Base-by-base conservation (phyloP, 345 rosid genomes). In the Adansonia digitata region DNA sequence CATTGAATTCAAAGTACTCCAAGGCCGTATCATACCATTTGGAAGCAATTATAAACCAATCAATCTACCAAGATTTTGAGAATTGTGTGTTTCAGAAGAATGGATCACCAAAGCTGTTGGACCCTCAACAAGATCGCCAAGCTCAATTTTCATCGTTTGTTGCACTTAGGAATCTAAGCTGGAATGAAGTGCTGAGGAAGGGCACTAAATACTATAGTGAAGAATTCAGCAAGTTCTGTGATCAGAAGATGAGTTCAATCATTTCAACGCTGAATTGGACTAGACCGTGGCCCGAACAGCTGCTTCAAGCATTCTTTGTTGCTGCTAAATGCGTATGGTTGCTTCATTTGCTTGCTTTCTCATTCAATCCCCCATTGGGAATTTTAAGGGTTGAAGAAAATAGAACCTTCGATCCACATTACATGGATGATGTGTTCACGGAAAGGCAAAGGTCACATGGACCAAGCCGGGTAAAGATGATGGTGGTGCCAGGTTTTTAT, bases 401-500 rank as follows among this genome's bases (percentile, higher is more conserved):
- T 72, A 85, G 92, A 64, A 84, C 73, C 71, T 93, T 88, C 71
- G 97, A 95, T 76, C 60, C 87, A 8, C 86, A 81, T 76, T 92
- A 79, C 82, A 95, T 95, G 99, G 99, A 95, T 69, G 99, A 95
- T 74, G 79, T 95, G 86, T 67, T 83, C 46, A 67, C 75, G 76
- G 98, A 92, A 73, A 83, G 87, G 79, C 93, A 89, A 71, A 87
- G 76, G 37, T 56, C 82, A 14, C 75, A 77, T 14, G 83, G 91
- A 70, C 81, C 81, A 5, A 84, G 79, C 66, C 22, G 86, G 75
- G 94, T 93, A 61, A 95, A 91, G 91, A 84, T 89, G 79, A 92
- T 91, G 99, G 98, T 95, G 61, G 89, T 90, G 91, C 99, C 98
- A 0, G 98, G 99, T 11, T 95, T 91, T 80, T 95, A 95, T 80